A percentile compares a stretch with the other conserved stretches of the same genome.
Conservation (phyloP, 2,329 filamentous ascomycete species). For the Colletotrichum falcatum region DNA sequence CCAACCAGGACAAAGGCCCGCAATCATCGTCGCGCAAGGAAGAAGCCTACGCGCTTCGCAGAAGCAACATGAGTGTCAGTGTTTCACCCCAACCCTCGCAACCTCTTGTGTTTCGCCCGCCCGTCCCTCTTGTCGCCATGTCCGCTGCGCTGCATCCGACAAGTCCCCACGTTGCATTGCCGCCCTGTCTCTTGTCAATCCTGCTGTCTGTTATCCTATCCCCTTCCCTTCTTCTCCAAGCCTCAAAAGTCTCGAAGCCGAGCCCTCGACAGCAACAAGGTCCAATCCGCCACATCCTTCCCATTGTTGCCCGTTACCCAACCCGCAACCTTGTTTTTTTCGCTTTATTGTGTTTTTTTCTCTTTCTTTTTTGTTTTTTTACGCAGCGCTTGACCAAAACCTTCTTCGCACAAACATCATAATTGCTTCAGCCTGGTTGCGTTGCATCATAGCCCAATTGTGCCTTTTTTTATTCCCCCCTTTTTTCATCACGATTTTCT, state of each 20-base stretch:
- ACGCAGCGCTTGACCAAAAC: constrained; percentile 27
- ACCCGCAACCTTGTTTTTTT: constrained; percentile 9
- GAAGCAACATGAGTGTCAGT: constrained; percentile 63
- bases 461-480: not conserved
- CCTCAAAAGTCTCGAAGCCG: constrained; percentile 22
- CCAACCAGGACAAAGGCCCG: not conserved
- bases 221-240: constrained; percentile 27
- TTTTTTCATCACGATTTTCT: not conserved
- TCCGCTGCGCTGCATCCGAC: not conserved
- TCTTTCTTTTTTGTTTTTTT: not conserved
- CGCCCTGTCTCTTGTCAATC: constrained; percentile 15
- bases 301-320: not conserved
- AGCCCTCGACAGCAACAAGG: not conserved
- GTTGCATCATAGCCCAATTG: constrained; percentile 32
- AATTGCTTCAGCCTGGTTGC: constrained; percentile 38
- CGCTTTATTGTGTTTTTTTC: not conserved
- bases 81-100: constrained; percentile 48
- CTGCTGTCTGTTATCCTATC: constrained; percentile 12
- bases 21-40: constrained; percentile 39
- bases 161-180: constrained; percentile 14
- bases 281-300: constrained; percentile 9
- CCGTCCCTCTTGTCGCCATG: constrained; percentile 7
- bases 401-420: constrained; percentile 39
- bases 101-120: constrained; percentile 43
- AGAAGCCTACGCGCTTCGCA: constrained; percentile 42